Base-by-base conservation (phyloP, 2,329 filamentous ascomycete genomes). In the Cyphellophora europaea region DNA sequence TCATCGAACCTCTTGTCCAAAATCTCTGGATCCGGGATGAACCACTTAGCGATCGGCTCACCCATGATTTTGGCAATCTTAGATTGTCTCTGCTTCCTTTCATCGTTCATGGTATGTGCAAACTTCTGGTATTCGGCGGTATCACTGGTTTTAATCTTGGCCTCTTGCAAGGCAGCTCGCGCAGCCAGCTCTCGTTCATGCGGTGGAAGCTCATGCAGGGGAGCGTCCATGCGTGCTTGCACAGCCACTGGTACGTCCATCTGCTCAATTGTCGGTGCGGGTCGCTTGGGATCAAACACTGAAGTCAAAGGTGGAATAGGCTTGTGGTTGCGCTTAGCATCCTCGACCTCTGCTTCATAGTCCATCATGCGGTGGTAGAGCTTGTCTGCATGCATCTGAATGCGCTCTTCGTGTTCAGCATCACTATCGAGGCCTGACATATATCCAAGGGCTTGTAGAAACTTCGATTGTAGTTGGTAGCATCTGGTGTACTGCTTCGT, bases 351-450 rank as follows among this genome's bases (percentile, higher is more conserved):
- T 13, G 67, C 68, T 59, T 98, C 89, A 55, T 93, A 86, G 42
- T 76, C 72, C 23, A 93, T 60, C 79, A 96, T 86, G 49, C 82
- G 77, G 52, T 89, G 82, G 59, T 87, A 98, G 27, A 98, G 69
- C 44, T 75, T 76, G 63, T 98, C 91, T 40, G 89, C 89, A 57
- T 95, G 88, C 79, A 96, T 85, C 61, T 96, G 91, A 42, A 98
- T 86, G 48, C 81, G 75, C 56, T 95, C 88, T 50, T 94, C 83
- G 33, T 83, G 71, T 18, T 78, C 71, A 6, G 16, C 30, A n/a
- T 8, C 19, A 14, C 15, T n/a, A 10, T 12, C 12, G 6, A 17
- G 15, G 21, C 21, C 21, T 42, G 74, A 66, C 42, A 44, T 47
- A 55, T 95, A 96, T 4, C 91, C 91, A 12, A 98, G 63, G 1